Base-by-base conservation (phyloP, 2,329 filamentous ascomycete species). In the Akanthomyces uredinophilus region DNA sequence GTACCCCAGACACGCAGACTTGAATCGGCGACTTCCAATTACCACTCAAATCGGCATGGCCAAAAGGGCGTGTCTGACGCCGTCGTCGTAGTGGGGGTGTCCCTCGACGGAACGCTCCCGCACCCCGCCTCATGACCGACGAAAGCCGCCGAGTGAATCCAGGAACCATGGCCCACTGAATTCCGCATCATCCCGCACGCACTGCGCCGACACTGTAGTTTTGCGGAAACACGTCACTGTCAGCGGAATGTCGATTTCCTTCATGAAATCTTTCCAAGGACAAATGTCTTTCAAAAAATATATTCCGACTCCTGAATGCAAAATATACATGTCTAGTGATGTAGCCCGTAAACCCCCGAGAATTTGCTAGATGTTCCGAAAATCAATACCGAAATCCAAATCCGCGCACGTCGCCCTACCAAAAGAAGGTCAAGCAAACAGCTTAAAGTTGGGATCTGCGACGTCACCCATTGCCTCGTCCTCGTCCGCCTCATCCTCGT, bases 401-500 rank as follows among this genome's bases (percentile, higher is more conserved):
- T 16, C 49, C 20, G 27, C 37, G 20, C 27, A 29, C 37, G 20
- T 18, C 37, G 7, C 8, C 39, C 37, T 13, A 24, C 47, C 24
- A 24, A 20, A 22, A 32, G 24, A 8, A 22, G n/a, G 22, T 66
- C 70, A 79, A 60, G 77, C 77, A 69, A 87, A 87, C 63, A 87
- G 69, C 66, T 78, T 77, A 50, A 87, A 70, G 1, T 80, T 81
- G 35, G 79, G 78, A 65, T 82, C 83, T 65, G 84, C 83, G 18
- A 80, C 77, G 63, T 79, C 79, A 69, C 80, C 79, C 60, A 79
- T 80, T 52, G 79, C 78, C 64, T 81, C 81, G 51, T 79, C 78
- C 32, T 81, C 81, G 18, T 77, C 78, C 5, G 72, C 78, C 59
- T 80, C 79, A 2, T 82, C 81, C 70, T 91, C 89, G 51, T 83